phyloP scores from a whole-genome alignment of 129 eudicot genomes.

The Glebionis coronaria region DNA sequence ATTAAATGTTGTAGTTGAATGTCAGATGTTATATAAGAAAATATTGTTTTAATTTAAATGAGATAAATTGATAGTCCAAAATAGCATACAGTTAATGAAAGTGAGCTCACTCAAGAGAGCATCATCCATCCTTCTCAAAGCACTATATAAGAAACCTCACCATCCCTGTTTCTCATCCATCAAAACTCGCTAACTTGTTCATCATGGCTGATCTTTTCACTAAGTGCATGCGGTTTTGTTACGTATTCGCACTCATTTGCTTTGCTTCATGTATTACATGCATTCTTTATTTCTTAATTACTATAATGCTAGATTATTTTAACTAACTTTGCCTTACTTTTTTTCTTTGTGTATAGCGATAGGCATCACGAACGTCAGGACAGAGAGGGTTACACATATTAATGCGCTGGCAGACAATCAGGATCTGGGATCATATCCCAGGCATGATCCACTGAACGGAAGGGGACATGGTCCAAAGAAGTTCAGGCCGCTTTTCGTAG shows the following conservation, averaged over 20 bases:
- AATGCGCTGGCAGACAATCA: constrained; percentile 49
- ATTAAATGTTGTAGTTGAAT: too few relatives aligned
- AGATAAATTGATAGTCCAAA: too few relatives aligned
- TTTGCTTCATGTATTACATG: constrained; percentile 5
- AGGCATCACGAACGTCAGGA: constrained; percentile 5
- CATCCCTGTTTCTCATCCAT: background rate
- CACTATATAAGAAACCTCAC: background rate
- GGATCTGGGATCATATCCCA: constrained; percentile 57
- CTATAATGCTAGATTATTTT: background rate
- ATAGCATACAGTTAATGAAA: too few relatives aligned
- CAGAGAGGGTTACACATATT: background rate
- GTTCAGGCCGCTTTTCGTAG: constrained; percentile 9
- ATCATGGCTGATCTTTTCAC: background rate
- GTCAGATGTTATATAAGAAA: too few relatives aligned
- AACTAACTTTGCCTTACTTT: too few relatives aligned
- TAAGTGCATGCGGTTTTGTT: background rate
- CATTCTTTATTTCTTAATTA: background rate
- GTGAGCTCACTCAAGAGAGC: background rate
- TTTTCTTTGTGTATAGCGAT: background rate
- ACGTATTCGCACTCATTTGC: background rate
- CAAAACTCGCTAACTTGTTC: background rate
- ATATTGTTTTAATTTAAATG: too few relatives aligned
- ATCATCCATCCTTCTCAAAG: background rate
- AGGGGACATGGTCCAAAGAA: constrained; percentile 11
- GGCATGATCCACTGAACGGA: constrained; percentile 54